Conservation (phyloP, 306 rosid genomes). For the Astragalus membranaceus region DNA sequence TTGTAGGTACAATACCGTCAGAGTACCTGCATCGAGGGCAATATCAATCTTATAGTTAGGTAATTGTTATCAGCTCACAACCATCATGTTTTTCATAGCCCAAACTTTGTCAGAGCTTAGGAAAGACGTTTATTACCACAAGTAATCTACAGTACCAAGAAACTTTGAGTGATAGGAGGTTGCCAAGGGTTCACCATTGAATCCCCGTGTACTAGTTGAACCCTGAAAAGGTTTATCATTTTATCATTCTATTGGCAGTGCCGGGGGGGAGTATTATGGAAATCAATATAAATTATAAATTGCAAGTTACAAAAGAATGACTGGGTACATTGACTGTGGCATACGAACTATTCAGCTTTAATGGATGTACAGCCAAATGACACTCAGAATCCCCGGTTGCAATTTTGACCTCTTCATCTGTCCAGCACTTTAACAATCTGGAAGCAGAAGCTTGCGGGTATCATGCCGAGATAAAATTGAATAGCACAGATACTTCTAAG, state of each 20-base stretch:
- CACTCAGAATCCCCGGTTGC: slow-evolving; percentile 61
- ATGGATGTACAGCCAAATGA: slow-evolving; percentile 55
- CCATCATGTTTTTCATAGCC: neutral
- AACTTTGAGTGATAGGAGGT: slow-evolving; percentile 90
- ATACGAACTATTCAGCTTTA: slow-evolving; percentile 71
- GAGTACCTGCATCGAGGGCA: slow-evolving; percentile 53
- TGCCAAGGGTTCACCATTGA: slow-evolving; percentile 71
- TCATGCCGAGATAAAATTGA: slow-evolving; percentile 10
- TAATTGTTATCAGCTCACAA: slow-evolving; percentile 1
- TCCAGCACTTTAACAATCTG: slow-evolving; percentile 60
- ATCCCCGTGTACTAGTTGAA: slow-evolving; percentile 51
- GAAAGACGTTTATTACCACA: slow-evolving; percentile 54
- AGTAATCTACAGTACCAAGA: slow-evolving; percentile 86
- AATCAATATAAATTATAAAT: neutral
- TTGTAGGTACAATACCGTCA: slow-evolving; percentile 53
- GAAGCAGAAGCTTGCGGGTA: slow-evolving; percentile 22
- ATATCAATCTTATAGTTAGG: slow-evolving; percentile 9
- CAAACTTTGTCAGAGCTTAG: neutral
- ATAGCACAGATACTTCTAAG: slow-evolving; percentile 1
- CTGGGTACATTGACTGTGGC: slow-evolving; percentile 53
- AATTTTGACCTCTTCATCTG: slow-evolving; percentile 53
- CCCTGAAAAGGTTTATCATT: slow-evolving; percentile 42
- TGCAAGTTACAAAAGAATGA: slow-evolving; percentile 13
- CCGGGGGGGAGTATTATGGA: neutral
- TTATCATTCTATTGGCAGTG: neutral